Evolutionary conservation across 345 rosid genomes (phyloP), one percentile per base, ranked within the genome.

Genomic region (Diplotaxis tenuifolia): DNA sequence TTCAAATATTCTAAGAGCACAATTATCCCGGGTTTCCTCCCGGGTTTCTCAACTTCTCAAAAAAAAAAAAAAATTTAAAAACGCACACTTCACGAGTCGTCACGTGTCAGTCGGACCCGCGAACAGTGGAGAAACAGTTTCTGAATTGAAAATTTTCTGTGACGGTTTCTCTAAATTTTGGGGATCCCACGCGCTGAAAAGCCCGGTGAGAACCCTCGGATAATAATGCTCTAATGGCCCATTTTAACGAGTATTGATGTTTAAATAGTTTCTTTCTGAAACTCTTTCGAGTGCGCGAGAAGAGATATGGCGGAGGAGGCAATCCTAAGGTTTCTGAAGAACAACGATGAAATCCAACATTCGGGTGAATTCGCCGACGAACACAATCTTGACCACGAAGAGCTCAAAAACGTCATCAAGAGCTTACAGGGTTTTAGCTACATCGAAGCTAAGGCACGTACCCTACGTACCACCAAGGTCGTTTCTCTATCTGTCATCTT

Each of bases 371-470:
- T 91, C 82, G 85, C 96, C 0, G 67, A 76, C 16, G 85, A 83
- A 40, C 76, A 34, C 5, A 84, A 81, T 15, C 78, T 89, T 56
- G 88, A 87, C 68, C 98, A 91, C 81, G 78, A 59, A 65, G 94
- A 87, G 7, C 81, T 88, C 22, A 86, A 85, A 75, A 91, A 91
- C 70, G 87, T 82, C 75, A 71, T 91, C 78, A 91, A 89, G 84
- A 91, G 98, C 77, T 91, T 94, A 62, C 84, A 79, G 65, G 96
- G 95, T 56, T 93, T 89, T 82, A 73, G 83, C 25, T 93, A 85
- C 85, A 75, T 93, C 62, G 91, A 82, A 10, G 86, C 86, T 31
- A 75, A 84, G 92, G 97, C n/a, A n/a, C n/a, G n/a, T n/a, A n/a
- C n/a, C n/a, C n/a, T n/a, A n/a, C n/a, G n/a, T n/a, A n/a, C n/a